A percentile compares a stretch with the other conserved stretches of the same genome.
These are phyloP conservation scores for Phyllosticta citribraziliensis DNA, from an alignment of 2,329 filamentous ascomycete species.

Conservation along the genomic window DNA sequence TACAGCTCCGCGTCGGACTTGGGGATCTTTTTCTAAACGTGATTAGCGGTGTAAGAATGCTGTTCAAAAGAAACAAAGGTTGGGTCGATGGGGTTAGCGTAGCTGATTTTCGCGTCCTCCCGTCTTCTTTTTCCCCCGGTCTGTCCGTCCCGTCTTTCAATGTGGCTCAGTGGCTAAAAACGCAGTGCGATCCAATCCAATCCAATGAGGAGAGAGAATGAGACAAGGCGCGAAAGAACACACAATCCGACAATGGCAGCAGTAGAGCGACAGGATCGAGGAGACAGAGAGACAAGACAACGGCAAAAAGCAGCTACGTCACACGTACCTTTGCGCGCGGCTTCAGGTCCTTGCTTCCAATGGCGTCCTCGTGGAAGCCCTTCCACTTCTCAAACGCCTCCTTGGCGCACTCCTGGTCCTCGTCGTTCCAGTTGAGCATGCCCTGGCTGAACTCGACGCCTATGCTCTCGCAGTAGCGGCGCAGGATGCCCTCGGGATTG, in stretches of 20 bases:
- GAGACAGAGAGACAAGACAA: not conserved
- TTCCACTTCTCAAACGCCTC: constrained; percentile 91
- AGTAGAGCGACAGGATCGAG: not conserved
- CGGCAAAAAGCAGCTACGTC: constrained; percentile 6
- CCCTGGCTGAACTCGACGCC: constrained; percentile 63
- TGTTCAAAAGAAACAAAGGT: not conserved
- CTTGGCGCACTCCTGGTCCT: constrained; percentile 58
- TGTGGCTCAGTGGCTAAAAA: not conserved
- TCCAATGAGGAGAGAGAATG: not conserved
- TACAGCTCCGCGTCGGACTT: constrained; percentile 58
- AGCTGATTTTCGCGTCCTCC: not conserved
- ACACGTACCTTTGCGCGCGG: constrained; percentile 51
- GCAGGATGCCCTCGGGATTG: constrained; percentile 64
- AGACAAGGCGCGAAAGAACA: not conserved
- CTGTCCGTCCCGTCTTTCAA: not conserved
- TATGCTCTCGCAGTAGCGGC: constrained; percentile 71
- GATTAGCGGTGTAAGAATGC: constrained; percentile 11
- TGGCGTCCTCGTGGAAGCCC: constrained; percentile 92
- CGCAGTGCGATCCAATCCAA: not conserved
- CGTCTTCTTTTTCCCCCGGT: not conserved
- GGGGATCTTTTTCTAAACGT: constrained; percentile 45
- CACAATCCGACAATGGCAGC: not conserved
- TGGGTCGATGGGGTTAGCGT: not conserved
- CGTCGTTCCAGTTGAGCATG: constrained; percentile 80
- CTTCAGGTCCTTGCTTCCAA: constrained; percentile 68